Percentiles rank a stretch among this genome's conserved stretches.
phyloP scores from a whole-genome alignment of 176 grass and related monocot species.

The Lolium perenne region DNA sequence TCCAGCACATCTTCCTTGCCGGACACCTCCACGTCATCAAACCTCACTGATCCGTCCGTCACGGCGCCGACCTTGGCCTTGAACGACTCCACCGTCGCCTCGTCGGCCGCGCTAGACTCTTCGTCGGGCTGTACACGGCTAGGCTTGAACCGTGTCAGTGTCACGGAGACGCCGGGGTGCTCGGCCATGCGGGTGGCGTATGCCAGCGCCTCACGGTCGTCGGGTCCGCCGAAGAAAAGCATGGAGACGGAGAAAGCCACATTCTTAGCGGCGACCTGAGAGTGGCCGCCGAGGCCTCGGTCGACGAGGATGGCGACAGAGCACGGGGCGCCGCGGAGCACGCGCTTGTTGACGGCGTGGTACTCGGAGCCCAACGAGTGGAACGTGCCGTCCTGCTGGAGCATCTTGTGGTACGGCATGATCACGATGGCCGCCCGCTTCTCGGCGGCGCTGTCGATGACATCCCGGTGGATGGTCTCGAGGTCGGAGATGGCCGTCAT shows the following conservation, averaged over 20 bases:
- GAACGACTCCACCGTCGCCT: slow-evolving; percentile 46
- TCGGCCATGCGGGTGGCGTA: slow-evolving; percentile 70
- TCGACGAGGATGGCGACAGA: slow-evolving; percentile 77
- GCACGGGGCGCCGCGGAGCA: slow-evolving; percentile 71
- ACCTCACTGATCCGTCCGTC: slow-evolving; percentile 42
- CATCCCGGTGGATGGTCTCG: slow-evolving; percentile 73
- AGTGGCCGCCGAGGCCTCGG: slow-evolving; percentile 75
- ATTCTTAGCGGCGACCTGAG: slow-evolving; percentile 63
- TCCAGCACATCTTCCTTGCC: slow-evolving; percentile 38
- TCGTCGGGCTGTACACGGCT: neutral
- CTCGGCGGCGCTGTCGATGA: slow-evolving; percentile 55
- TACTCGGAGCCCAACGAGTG: slow-evolving; percentile 57
- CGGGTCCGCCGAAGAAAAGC: slow-evolving; percentile 79
- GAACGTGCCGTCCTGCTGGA: slow-evolving; percentile 65
- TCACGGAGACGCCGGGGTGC: slow-evolving; percentile 62
- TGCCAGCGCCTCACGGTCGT: slow-evolving; percentile 81
- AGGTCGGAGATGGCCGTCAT: slow-evolving; percentile 87
- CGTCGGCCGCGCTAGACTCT: slow-evolving; percentile 26
- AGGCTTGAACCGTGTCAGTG: slow-evolving; percentile 46
- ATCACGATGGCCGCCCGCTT: slow-evolving; percentile 69
- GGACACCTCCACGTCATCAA: slow-evolving; percentile 32
- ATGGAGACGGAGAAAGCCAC: slow-evolving; percentile 50
- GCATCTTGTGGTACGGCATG: slow-evolving; percentile 74
- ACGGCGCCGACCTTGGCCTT: slow-evolving; percentile 7
- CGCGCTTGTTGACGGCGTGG: slow-evolving; percentile 69